Evolutionary conservation across 768 basidiomycete species (phyloP), one percentile per base, ranked within the genome.

Genomic region (Harrya chromipes): DNA sequence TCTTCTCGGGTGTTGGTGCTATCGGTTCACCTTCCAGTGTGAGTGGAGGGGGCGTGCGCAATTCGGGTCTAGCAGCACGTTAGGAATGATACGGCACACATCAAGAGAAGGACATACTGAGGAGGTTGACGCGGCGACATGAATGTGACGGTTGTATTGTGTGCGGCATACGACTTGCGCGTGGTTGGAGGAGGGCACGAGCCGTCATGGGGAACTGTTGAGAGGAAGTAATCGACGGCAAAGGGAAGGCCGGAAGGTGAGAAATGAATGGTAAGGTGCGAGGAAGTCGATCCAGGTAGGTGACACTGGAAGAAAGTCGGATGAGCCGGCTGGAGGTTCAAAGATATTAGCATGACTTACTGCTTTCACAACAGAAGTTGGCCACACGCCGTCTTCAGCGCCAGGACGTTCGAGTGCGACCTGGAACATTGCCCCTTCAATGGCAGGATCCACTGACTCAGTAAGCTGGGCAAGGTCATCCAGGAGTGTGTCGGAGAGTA

Each of bases 211-310:
- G 85, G 79, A 37, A 82, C 72, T 27, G 87, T 82, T 31, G 75
- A 75, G 20, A 90, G 72, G 57, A 85, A 87, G 63, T 90, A 86
- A 62, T 89, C 84, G 46, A 90, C 60, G 39, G 83, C 79, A 62
- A 79, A 81, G n/a, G 85, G 83, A 46, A 65, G 64, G 39, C 72
- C 68, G 21, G 67, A 72, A 14, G 70, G 63, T 12, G 72, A 65
- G 46, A 79, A 55, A 62, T 87, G 85, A 16, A 91, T 63, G 39
- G 77, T 63, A 52, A 91, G 62, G 23, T 74, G 70, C 44, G 89
- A 85, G 33, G 79, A 69, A 16, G 77, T 74, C 42, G 73, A 69
- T 49, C 68, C 63, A n/a, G 70, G 62, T 13, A 91, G 72, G 65
- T 88, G 81, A 65, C 90, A 92, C 90, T 92, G 50, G 50, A 48